Evolutionary conservation across 768 basidiomycete species (phyloP).

Genomic region (Mycena rebaudengoi): DNA sequence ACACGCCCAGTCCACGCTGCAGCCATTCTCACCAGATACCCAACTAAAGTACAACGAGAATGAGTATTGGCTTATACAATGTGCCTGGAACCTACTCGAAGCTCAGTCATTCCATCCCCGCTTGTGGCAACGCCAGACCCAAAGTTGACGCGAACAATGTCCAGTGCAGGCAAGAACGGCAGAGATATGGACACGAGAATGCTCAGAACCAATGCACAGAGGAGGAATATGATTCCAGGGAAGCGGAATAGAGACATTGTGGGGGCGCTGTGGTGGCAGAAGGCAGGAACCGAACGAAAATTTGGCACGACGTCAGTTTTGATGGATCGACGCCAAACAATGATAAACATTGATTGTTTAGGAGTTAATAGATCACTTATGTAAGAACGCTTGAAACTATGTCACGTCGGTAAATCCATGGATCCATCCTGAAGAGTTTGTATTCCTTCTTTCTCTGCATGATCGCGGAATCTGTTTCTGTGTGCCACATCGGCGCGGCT

Average conservation of each 20-base stretch:
- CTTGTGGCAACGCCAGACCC: conserved; percentile 36
- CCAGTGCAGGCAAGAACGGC: conserved; percentile 72
- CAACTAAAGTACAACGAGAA: conserved; percentile 53
- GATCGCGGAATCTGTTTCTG: too few relatives aligned
- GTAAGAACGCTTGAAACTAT: too few relatives aligned
- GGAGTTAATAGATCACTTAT: too few relatives aligned
- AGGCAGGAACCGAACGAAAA: too few relatives aligned
- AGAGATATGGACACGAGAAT: conserved; percentile 77
- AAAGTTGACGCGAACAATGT: conserved; percentile 69
- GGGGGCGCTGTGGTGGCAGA: too few relatives aligned
- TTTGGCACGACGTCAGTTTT: too few relatives aligned
- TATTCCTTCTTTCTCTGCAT: too few relatives aligned
- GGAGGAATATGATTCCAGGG: conserved; percentile 64
- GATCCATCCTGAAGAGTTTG: too few relatives aligned
- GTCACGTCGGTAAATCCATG: too few relatives aligned
- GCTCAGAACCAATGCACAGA: conserved; percentile 70
- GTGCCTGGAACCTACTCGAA: conserved; percentile 57
- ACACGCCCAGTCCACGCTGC: conserved; percentile 18
- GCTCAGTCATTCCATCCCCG: conserved; percentile 46
- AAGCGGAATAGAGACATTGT: conserved; percentile 64
- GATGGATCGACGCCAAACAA: too few relatives aligned
- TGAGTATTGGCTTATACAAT: background rate
- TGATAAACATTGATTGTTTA: too few relatives aligned
- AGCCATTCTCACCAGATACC: conserved; percentile 69
- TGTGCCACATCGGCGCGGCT: too few relatives aligned